Evolutionary conservation across 345 rosid genomes (phyloP).

Genomic region (Pelargonium nanum): DNA sequence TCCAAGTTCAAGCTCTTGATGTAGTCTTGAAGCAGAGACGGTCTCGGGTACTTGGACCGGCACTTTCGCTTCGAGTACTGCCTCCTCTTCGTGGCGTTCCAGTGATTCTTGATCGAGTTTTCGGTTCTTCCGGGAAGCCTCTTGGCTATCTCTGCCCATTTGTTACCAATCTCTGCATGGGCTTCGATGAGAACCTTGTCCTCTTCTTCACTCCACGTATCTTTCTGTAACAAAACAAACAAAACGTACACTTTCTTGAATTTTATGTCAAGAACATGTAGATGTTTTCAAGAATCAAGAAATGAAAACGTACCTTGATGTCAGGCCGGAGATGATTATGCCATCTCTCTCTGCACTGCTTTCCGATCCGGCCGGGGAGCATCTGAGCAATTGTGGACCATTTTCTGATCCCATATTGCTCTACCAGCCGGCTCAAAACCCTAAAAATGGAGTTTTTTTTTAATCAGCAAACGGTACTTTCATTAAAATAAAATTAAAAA

Average conservation of each 20-base stretch:
- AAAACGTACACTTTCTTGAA: too few relatives aligned
- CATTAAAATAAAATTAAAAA: too few relatives aligned
- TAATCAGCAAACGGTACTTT: too few relatives aligned
- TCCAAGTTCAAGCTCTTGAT: slow-evolving; percentile 72
- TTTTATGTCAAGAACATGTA: neutral
- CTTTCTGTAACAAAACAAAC: slow-evolving; percentile 39
- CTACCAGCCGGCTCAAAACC: slow-evolving; percentile 51
- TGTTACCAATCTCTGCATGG: slow-evolving; percentile 84
- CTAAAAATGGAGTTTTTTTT: slow-evolving; percentile 31
- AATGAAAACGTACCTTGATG: slow-evolving; percentile 51
- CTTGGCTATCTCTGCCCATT: slow-evolving; percentile 97
- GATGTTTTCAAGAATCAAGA: too few relatives aligned
- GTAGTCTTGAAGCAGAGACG: slow-evolving; percentile 77
- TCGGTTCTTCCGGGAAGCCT: slow-evolving; percentile 91
- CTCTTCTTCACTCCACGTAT: slow-evolving; percentile 85
- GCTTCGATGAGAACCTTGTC: slow-evolving; percentile 65
- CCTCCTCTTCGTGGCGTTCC: slow-evolving; percentile 96
- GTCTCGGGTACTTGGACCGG: slow-evolving; percentile 62
- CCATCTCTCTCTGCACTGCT: slow-evolving; percentile 98
- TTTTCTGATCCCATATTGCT: slow-evolving; percentile 50
- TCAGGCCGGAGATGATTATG: slow-evolving; percentile 89
- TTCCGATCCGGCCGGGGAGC: slow-evolving; percentile 82
- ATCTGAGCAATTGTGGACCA: slow-evolving; percentile 81
- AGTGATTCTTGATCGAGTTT: slow-evolving; percentile 96
- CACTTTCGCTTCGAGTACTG: slow-evolving; percentile 78